Evolutionary conservation across 768 basidiomycete species (phyloP), one percentile per base, ranked within the genome.

Genomic region (Lanmaoa pseudosensibilis): DNA sequence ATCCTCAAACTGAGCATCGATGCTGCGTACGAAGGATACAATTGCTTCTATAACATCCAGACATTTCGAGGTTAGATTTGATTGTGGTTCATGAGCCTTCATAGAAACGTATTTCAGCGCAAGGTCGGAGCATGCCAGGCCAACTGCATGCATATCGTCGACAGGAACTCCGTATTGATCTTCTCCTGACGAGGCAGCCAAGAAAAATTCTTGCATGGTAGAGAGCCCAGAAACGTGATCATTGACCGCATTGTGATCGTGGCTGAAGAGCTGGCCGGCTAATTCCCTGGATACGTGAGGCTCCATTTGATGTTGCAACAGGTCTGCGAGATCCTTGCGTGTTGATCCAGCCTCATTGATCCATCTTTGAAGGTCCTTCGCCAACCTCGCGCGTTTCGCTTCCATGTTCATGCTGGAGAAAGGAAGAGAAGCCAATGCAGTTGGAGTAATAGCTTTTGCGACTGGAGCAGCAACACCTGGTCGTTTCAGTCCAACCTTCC

Each of bases 161-260:
- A 73, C 64, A 8, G 73, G 52, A 19, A 78, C 55, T 2, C 76
- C 82, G 52, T 74, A 80, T 50, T 75, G 77, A 41, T 88, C 83
- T 32, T 84, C 83, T 19, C 80, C 82, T 21, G 77, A 76, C 27
- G 82, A 77, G 18, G 83, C 80, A 47, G 75, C 75, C 48, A 82
- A 70, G 72, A 86, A 94, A 67, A 92, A 88, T 2, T 95, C 92
- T 51, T 85, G 81, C 21, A 98, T 78, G 47, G 75, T 79, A 7
- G 81, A 77, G 50, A 98, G 73, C 7, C 90, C 96, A n/a, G 78
- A 77, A 51, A 96, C 80, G 65, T 90, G 87, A 69, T 98, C 97
- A 64, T 93, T 95, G 60, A 98, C 88, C 7, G 94, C 92, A 61
- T 89, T 92, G 70, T 98, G 97, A 64, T 97, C 97, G 57, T 90